Conservation (phyloP, 805 yeast species). For the Myxozyma sirexii region DNA sequence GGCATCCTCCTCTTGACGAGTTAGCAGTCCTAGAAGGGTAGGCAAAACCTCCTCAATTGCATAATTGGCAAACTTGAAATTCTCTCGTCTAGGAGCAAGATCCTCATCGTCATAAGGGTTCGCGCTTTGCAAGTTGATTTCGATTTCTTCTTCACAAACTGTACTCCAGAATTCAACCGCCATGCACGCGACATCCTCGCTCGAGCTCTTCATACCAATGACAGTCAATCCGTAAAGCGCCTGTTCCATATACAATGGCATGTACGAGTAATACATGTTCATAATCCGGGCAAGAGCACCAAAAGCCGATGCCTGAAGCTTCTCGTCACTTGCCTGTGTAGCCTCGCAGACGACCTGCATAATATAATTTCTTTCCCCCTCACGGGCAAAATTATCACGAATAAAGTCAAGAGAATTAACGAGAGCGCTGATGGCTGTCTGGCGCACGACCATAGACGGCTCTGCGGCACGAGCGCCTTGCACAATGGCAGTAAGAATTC, state of each 20-base stretch:
- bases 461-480: conserved; percentile 93
- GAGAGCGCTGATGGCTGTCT: conserved; percentile 89
- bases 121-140: conserved; percentile 60
- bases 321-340: conserved; percentile 82
- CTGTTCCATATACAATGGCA: conserved; percentile 96
- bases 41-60: conserved; percentile 89
- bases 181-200: conserved; percentile 92
- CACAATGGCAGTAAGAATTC: conserved; percentile 90
- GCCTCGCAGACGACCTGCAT: conserved; percentile 99
- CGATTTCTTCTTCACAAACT: conserved; percentile 97
- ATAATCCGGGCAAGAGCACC: conserved; percentile 93
- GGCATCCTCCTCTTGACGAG: conserved; percentile 87
- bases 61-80: conserved; percentile 79
- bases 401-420: conserved; percentile 90
- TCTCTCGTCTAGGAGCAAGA: conserved; percentile 48
- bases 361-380: conserved; percentile 93
- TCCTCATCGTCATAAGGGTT: conserved; percentile 45
- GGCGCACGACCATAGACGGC: conserved; percentile 70
- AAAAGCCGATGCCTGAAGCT: conserved; percentile 90
- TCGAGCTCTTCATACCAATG: conserved; percentile 81
- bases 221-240: conserved; percentile 90
- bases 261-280: conserved; percentile 82
- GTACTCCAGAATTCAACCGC: conserved; percentile 99
- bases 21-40: conserved; percentile 73
- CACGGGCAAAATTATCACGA: conserved; percentile 82